phyloP scores from a whole-genome alignment of 768 basidiomycete species.

The Pulveroboletus sp. region DNA sequence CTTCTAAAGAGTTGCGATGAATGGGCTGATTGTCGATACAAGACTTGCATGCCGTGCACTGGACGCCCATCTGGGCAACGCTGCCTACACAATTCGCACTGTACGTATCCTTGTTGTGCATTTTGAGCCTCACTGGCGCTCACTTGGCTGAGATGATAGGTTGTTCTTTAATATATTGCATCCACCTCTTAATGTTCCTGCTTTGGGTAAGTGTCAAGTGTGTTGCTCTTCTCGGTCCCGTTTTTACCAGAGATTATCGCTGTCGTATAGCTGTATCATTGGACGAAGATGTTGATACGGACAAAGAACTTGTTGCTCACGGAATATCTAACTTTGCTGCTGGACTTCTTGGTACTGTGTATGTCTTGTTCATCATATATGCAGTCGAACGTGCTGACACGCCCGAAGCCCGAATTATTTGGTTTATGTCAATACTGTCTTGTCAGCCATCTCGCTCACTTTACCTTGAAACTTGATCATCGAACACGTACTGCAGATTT shows the following conservation, averaged over 20 bases:
- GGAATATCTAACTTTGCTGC: constrained; percentile 88
- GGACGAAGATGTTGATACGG: constrained; percentile 84
- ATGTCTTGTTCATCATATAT: constrained; percentile 26
- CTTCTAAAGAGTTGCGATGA: not conserved
- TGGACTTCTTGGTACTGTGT: constrained; percentile 80
- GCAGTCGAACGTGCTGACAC: constrained; percentile 2
- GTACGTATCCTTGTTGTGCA: constrained; percentile 40
- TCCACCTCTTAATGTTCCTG: constrained; percentile 86
- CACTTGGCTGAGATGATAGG: constrained; percentile 38
- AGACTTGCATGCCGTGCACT: constrained; percentile 65
- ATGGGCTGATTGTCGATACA: not conserved
- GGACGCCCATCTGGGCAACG: constrained; percentile 71
- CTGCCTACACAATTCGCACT: constrained; percentile 94
- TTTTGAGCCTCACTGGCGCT: not conserved
- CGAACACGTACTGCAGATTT: constrained; percentile 45
- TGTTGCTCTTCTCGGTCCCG: not conserved
- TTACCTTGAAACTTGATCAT: not conserved
- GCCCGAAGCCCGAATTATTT: constrained; percentile 71
- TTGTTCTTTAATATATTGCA: constrained; percentile 85
- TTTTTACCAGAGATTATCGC: not conserved
- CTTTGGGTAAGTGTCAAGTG: constrained; percentile 53
- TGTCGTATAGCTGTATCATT: constrained; percentile 71
- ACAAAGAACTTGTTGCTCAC: constrained; percentile 90
- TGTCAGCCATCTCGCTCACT: constrained; percentile 42
- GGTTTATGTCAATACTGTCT: constrained; percentile 82